Percentiles rank a stretch among this genome's conserved stretches.
Evolutionary conservation across 768 basidiomycete genomes (phyloP).

Genomic region (Lentinus tigrinus): DNA sequence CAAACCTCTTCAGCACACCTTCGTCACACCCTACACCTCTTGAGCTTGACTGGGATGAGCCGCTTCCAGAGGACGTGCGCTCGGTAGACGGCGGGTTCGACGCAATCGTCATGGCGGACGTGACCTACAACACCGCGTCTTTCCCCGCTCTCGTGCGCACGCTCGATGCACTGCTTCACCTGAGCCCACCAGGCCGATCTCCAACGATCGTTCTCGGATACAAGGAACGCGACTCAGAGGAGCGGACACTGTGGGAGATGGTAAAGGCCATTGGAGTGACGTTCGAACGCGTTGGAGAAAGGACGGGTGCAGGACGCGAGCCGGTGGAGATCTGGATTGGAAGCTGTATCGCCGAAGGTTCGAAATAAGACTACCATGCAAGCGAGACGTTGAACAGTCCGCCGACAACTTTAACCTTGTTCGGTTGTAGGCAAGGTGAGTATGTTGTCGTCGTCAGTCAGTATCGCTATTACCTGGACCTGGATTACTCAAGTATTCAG

Average conservation of each 20-base stretch:
- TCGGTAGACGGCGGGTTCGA: conserved; percentile 45
- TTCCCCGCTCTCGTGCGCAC: conserved; percentile 79
- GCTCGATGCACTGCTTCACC: conserved; percentile 47
- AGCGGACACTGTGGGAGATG: conserved; percentile 74
- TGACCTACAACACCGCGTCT: conserved; percentile 86
- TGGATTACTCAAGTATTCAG: too few species aligned
- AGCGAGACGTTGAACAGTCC: too few species aligned
- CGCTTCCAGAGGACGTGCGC: conserved; percentile 46
- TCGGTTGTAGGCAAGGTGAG: too few species aligned
- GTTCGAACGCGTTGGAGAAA: conserved; percentile 54
- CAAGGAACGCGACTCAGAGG: conserved; percentile 79
- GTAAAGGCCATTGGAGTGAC: conserved; percentile 48
- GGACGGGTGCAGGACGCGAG: conserved; percentile 58
- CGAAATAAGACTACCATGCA: too few species aligned
- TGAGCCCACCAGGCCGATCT: conserved; percentile 18
- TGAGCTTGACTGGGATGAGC: conserved; percentile 76
- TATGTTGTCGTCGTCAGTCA: too few species aligned
- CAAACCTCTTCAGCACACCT: conserved; percentile 31
- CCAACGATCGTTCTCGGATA: conserved; percentile 73
- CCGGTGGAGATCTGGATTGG: conserved; percentile 76
- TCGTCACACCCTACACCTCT: conserved; percentile 28
- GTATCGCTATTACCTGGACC: too few species aligned
- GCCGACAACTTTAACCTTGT: too few species aligned
- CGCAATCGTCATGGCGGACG: conserved; percentile 87
- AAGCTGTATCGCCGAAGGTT: not conserved